Evolutionary conservation across 1,284 basidiomycete species (phyloP), one percentile per base, ranked within the genome.

Genomic region (Caloboletus firmus): DNA sequence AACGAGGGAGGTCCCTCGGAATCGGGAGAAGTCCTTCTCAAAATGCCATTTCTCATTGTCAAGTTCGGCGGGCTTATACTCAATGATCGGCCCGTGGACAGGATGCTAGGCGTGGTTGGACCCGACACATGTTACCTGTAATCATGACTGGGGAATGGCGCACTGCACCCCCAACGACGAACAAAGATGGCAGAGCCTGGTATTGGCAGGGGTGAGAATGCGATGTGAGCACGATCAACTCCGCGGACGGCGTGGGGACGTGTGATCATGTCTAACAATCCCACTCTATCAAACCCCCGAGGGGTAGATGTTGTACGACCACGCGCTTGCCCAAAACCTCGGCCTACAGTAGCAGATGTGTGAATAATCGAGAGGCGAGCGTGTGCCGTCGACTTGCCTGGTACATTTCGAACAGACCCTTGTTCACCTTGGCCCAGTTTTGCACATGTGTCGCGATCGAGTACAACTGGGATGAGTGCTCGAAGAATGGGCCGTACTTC

Each of bases 311-410:
- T 72, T 99, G 96, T 13, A 98, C 94, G 4, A 98, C 96, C 13
- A 97, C 95, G n/a, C 89, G 82, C 72, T 98, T 98, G 11, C 87
- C 85, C 30, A 98, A 75, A n/a, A 98, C 95, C 72, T 99, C 96
- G 15, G 87, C 94, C 80, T 91, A 61, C 11, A 28, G n/a, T n/a
- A 8, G 24, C 7, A 24, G 5, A 8, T 24, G 45, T 54, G 53
- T 52, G 35, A 60, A 26, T 24, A 44, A 45, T 41, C 35, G 18
- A 20, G 34, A 43, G 5, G 34, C 4, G n/a, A 18, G 12, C 36
- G 24, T 26, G 45, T 34, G 37, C 30, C 49, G 15, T 37, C 10
- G 22, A 61, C 66, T 62, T 65, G 84, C 88, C 75, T 91, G 83
- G 72, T 95, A 99, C 95, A 99, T 98, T 76, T 97, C 98, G 64